Base-by-base conservation (phyloP, 2,329 filamentous ascomycete species). In the Harringtonia aguacate region DNA sequence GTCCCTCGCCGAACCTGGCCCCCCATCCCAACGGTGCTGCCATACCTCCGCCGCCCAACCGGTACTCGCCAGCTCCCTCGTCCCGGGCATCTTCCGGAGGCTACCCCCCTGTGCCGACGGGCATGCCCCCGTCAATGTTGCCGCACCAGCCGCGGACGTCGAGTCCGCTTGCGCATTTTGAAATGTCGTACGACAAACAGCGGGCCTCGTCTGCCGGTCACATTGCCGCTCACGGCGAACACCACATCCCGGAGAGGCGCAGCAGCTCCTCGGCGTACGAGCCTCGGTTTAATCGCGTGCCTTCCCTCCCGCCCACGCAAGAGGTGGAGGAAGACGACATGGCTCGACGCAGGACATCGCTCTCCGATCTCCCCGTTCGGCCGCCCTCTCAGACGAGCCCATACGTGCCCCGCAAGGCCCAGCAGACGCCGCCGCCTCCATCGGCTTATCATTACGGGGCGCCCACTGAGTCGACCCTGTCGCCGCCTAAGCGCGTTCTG, bases 161-260 rank as follows among this genome's bases (percentile, higher is more conserved):
- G 2, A 83, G 79, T 50, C 79, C 79, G 1, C 58, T 82, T 46
- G 78, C 78, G 7, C 76, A 82, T 52, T 81, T 79, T 46, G 78
- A 81, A 56, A 66, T 69, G 12, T 67, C 65, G 8, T 64, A 66
- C 43, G 65, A 67, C 28, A 51, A 52, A 36, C 46, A 47, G 14
- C 3, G 46, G n/a, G 39, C 41, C 1, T 18, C 39, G 20, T 61
- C 63, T 37, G 28, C 17, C 21, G 36, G 39, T 50, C 57, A 33
- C 50, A 53, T 52, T 14, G 18, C 55, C 6, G 46, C 47, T 8
- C 64, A 66, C 45, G 60, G 58, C 7, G 72, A 75, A n/a, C 50
- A 50, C 15, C 48, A 57, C n/a, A 56, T 64, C 31, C 52, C 62
- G n/a, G 67, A 73, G 46, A 65, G 73, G 36, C 70, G 72, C 40